Evolutionary conservation across 1,284 basidiomycete genomes (phyloP), one percentile per base, ranked within the genome.

Genomic region (Austroboletus niveus): DNA sequence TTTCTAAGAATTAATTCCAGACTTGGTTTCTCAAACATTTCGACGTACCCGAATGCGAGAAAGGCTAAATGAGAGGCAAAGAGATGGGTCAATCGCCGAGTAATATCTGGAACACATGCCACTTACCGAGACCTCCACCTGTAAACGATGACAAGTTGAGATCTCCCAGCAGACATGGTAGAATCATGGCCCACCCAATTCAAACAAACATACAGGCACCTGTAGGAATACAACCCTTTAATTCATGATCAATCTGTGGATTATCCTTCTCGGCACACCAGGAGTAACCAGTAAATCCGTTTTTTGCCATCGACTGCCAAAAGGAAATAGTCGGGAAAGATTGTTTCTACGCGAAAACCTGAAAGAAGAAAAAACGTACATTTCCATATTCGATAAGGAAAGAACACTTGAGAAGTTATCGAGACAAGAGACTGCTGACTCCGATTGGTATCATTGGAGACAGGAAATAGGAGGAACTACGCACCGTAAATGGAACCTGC

Each of bases 121-220:
- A 53, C 45, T 40, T 17, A 58, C 56, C 34, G 36, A 49, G 14
- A 7, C 42, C 12, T 32, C 49, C 48, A 14, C 11, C 56, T 58
- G 17, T 0, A 11, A 49, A 4, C 15, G 9, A 22, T 32, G 39
- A 20, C n/a, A 17, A 20, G 20, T 27, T 46, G 20, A 30, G 29
- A 22, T 31, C 8, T 1, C 27, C 35, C 15, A 45, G 8, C 14
- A 22, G 5, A 35, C 30, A 24, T 4, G 20, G 8, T 4, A 7
- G 22, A 24, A 14, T 31, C 11, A 3, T 9, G 12, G 31, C 56
- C 48, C 40, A 41, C 50, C 48, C 7, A 50, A 31, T 50, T 57
- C 42, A 38, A 56, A 49, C n/a, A 39, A 29, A n/a, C 39, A 47
- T 30, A 56, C 31, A 10, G 48, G 46, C 22, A 27, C 36, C 52